Base-by-base conservation (phyloP, 2,329 filamentous ascomycete genomes). In the Xylariaceae sp. region DNA sequence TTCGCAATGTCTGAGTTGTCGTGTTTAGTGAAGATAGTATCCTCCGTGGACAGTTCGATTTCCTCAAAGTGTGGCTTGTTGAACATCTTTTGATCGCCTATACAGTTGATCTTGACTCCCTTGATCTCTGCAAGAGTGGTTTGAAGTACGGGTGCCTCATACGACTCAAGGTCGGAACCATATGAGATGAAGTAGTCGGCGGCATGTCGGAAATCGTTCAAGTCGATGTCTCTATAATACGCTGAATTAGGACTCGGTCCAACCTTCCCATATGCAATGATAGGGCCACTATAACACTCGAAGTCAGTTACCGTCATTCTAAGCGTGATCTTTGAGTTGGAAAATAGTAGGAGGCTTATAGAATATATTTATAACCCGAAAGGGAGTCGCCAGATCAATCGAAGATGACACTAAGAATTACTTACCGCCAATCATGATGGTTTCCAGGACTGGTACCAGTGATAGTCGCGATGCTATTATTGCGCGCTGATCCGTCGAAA, bases 201-300 rank as follows among this genome's bases (percentile, higher is more conserved):
- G 5, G 65, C 17, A 43, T 67, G 60, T 6, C 65, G 62, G 17
- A 67, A 65, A 40, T 67, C 63, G 7, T 53, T 53, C 62, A 67
- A 53, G 26, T 60, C 53, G 11, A 65, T 41, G 43, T 67, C 65
- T 39, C 50, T 60, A 26, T 31, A 62, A 16, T 17, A 6, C 1
- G 9, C 6, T 28, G 43, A 28, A 19, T 56, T 48, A 2, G 29
- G 3, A 3, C 21, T 29, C 4, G 19, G 4, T 3, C 52, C 46
- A 9, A 16, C 21, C 8, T n/a, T 39, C 2, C 26, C 52, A 11
- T 56, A 52, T n/a, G 34, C 56, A 36, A 64, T 26, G 16, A 65
- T 17, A n/a, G 56, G 58, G 24, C 55, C 31, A 26, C 31, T 24
- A 11, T 21, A 17, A 24, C 2, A 21, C 14, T 23, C 17, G 8